A percentile compares a stretch with the other conserved stretches of the same genome.
phyloP scores from a whole-genome alignment of 2,329 filamentous ascomycete species.

The Ciborinia camelliae region DNA sequence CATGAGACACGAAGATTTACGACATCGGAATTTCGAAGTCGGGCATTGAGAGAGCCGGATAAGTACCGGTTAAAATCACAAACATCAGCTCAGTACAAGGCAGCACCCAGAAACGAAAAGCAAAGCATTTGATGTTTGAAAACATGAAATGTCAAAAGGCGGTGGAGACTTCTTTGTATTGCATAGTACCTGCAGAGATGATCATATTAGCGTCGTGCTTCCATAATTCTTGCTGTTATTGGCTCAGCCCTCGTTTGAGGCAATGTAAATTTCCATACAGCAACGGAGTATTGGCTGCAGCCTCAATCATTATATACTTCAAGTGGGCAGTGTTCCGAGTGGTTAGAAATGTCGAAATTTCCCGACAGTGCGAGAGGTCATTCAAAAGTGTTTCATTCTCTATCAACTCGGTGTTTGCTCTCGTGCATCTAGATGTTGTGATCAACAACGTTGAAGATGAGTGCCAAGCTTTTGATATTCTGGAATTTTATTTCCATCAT shows the following conservation, averaged over 20 bases:
- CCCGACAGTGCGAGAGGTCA: background rate
- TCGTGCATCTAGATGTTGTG: background rate
- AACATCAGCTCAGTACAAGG: background rate
- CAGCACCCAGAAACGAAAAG: background rate
- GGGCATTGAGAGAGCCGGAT: background rate
- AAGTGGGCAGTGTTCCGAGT: background rate
- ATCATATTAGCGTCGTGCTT: background rate
- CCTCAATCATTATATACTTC: background rate
- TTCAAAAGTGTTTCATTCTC: background rate
- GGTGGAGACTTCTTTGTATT: background rate
- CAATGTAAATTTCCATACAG: background rate
- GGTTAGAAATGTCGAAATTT: background rate
- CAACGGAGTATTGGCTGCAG: background rate
- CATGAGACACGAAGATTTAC: background rate
- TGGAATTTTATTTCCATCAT: background rate
- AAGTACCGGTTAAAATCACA: background rate
- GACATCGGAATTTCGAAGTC: background rate
- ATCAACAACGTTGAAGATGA: background rate
- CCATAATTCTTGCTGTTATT: background rate
- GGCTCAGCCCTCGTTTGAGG: conserved; percentile 1
- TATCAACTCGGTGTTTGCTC: background rate
- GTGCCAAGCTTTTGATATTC: background rate
- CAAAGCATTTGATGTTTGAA: background rate
- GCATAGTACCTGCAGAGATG: conserved; percentile 15
- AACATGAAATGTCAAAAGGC: conserved; percentile 1